A percentile compares a stretch with the other conserved stretches of the same genome.
Evolutionary conservation across 768 basidiomycete species (phyloP).

Genomic region (Tricholoma flavovirens): DNA sequence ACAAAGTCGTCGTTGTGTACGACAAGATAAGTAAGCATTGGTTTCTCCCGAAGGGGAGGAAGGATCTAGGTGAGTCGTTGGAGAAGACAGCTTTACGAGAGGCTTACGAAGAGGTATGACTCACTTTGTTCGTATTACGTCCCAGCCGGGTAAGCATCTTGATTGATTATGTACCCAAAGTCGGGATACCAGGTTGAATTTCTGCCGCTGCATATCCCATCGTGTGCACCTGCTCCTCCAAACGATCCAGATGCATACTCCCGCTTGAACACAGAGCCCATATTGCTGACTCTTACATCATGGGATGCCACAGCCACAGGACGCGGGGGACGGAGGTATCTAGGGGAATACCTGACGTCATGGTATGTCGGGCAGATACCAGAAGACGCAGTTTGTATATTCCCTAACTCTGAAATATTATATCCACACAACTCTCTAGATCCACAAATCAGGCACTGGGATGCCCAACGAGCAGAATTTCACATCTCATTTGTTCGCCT

Average conservation of each 20-base stretch:
- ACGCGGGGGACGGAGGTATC: constrained; percentile 3
- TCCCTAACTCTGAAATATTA: not conserved
- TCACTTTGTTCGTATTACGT: not conserved
- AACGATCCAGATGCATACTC: not conserved
- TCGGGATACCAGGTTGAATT: constrained; percentile 14
- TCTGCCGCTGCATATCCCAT: constrained; percentile 11
- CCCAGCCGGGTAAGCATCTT: not conserved
- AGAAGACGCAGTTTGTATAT: constrained; percentile 39
- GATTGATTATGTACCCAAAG: constrained; percentile 2
- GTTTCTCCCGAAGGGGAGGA: constrained; percentile 62
- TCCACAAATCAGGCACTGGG: constrained; percentile 42
- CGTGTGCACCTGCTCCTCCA: constrained; percentile 14
- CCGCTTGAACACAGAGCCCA: constrained; percentile 11
- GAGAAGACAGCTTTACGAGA: constrained; percentile 57
- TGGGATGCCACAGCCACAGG: constrained; percentile 7
- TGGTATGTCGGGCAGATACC: constrained; percentile 19
- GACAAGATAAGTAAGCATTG: constrained; percentile 35
- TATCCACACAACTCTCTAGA: constrained; percentile 22
- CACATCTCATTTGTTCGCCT: constrained; percentile 33
- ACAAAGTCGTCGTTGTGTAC: constrained; percentile 46
- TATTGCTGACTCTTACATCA: constrained; percentile 10
- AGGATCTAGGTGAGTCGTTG: constrained; percentile 59
- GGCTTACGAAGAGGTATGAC: constrained; percentile 57
- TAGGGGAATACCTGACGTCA: constrained; percentile 17
- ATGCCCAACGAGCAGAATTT: constrained; percentile 55